These are phyloP conservation scores for Saxophila tyrrhenica DNA, from an alignment of 495 filamentous ascomycete genomes.

Conservation along the genomic window DNA sequence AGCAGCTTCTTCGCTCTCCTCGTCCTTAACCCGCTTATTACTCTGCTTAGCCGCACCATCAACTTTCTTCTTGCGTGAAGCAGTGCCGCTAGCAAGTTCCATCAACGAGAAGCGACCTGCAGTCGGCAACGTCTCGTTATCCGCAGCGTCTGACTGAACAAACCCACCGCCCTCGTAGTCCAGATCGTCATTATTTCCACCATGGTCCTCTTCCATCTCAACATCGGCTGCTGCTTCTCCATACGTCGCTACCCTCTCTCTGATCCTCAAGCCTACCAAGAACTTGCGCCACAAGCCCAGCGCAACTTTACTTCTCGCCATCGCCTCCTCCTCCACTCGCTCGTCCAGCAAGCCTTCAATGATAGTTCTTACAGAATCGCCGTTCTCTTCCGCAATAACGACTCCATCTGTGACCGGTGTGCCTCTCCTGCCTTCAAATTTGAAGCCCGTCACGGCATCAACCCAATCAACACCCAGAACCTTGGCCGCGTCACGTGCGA, in stretches of 20 bases:
- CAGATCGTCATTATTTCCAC: neutral
- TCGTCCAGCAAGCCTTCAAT: slow-evolving; percentile 53
- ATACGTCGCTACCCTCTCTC: slow-evolving; percentile 56
- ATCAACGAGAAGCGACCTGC: slow-evolving; percentile 11
- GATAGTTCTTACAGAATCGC: slow-evolving; percentile 59
- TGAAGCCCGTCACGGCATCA: slow-evolving; percentile 80
- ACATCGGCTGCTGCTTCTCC: slow-evolving; percentile 18
- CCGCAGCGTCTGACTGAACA: slow-evolving; percentile 17
- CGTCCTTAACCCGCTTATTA: neutral
- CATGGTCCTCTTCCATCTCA: slow-evolving; percentile 7
- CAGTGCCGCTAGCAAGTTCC: neutral
- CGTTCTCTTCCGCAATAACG: slow-evolving; percentile 58
- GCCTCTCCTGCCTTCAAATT: slow-evolving; percentile 55
- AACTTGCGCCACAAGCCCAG: slow-evolving; percentile 68
- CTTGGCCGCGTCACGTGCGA: slow-evolving; percentile 60
- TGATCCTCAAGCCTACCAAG: slow-evolving; percentile 62
- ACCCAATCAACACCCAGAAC: slow-evolving; percentile 77
- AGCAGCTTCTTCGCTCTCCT: slow-evolving; percentile 4
- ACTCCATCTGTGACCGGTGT: slow-evolving; percentile 68
- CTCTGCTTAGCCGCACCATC: neutral
- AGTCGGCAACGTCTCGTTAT: slow-evolving; percentile 8
- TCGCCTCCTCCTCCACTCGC: slow-evolving; percentile 44
- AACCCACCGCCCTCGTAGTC: slow-evolving; percentile 19
- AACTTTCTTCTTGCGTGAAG: neutral
- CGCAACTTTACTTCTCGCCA: slow-evolving; percentile 43